Base-by-base conservation (phyloP, 1,139 yeast genomes). In the Candida sanyaensis region DNA sequence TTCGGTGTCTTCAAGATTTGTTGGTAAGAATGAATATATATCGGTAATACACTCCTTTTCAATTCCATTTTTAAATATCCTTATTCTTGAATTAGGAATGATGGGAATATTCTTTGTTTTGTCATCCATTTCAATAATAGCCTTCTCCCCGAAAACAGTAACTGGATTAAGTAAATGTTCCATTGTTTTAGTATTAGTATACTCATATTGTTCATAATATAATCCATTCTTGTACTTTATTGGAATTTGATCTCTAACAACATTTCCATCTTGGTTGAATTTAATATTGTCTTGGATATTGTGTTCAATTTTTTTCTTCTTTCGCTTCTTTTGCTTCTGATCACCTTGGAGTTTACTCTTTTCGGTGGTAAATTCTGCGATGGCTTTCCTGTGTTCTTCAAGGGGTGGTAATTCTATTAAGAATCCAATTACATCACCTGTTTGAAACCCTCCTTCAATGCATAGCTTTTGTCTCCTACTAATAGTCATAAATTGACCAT, bases 151-250 rank as follows among this genome's bases (percentile, higher is more conserved):
- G 58, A 83, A 81, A 8, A 84, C 83, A 2, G 84, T 83, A 31
- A 84, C 84, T 1, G 96, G 96, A 50, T 86, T 84, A 49, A 88
- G 69, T 45, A 87, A 68, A 60, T 86, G 91, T 44, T 86, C 88
- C 90, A 88, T 86, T 38, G 77, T 78, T 52, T 84, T 86, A 0
- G 95, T 84, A 24, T 86, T 76, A 8, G 88, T 82, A 59, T 90
- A 93, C 63, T 93, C 98, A 49, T 82, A 85, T 55, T 88, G 90
- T 63, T 95, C 99, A 63, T 84, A 91, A 66, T 83, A 91, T 34
- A 90, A 68, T 42, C 84, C 84, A 51, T 81, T 86, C 60, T 86
- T 88, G 66, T 88, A 91, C 57, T 88, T 79, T 44, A 93, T 88
- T 1, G 98, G 97, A 46, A 89, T 86, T 56, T 95, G 90, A 60